Conservation (phyloP, 495 filamentous ascomycete species). For the Penicillium arizonense region DNA sequence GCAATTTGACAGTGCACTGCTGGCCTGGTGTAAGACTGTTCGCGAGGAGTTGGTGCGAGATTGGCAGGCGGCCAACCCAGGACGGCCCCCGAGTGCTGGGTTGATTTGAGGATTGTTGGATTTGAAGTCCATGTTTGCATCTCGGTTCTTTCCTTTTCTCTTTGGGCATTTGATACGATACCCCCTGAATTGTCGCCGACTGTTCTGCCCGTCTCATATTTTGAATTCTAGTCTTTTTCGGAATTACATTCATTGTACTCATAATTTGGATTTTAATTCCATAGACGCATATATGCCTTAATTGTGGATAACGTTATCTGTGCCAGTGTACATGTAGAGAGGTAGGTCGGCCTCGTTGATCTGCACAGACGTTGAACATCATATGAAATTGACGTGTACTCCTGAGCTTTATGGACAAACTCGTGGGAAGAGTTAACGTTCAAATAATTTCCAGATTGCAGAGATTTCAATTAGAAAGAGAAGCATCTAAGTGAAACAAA, state of each 20-base stretch:
- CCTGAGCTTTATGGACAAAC: not conserved
- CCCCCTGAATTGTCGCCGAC: slow-evolving; percentile 27
- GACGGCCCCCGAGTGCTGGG: slow-evolving; percentile 25
- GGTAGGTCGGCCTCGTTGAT: slow-evolving; percentile 1
- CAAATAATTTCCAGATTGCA: not conserved
- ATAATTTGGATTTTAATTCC: not conserved
- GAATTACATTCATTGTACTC: slow-evolving; percentile 11
- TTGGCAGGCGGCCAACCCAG: slow-evolving; percentile 44
- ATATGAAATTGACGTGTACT: not conserved
- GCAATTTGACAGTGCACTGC: slow-evolving; percentile 75
- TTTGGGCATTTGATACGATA: slow-evolving; percentile 32
- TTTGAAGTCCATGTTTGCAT: slow-evolving; percentile 8
- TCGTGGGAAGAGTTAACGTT: not conserved
- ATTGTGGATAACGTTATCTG: not conserved
- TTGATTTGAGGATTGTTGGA: slow-evolving; percentile 19
- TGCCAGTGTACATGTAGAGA: not conserved
- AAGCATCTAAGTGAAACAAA: not conserved
- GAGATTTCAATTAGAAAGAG: not conserved
- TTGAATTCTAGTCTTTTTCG: slow-evolving; percentile 13
- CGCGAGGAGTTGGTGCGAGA: slow-evolving; percentile 71
- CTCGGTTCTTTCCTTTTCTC: slow-evolving; percentile 14
- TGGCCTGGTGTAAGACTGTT: slow-evolving; percentile 75
- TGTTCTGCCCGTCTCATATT: slow-evolving; percentile 20
- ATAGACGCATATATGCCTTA: slow-evolving; percentile 5
- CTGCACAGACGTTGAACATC: not conserved